Base-by-base conservation (phyloP, 2,329 filamentous ascomycete species). In the Coniochaeta pulveracea region DNA sequence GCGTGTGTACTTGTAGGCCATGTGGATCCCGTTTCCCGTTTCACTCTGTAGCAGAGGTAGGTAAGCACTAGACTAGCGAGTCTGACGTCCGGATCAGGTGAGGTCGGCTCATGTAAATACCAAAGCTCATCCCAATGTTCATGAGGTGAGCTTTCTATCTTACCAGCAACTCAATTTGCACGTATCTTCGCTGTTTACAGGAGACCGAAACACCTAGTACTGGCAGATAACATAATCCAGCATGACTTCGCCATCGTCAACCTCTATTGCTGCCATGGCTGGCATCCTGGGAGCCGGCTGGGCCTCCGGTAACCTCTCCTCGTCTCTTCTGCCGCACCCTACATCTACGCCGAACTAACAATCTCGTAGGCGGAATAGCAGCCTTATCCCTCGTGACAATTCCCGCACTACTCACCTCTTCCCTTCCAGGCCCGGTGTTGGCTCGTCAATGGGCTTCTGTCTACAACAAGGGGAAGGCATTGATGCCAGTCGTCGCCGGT, bases 281-380 rank as follows among this genome's bases (percentile, higher is more conserved):
- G 57, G 57, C 37, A 47, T 61, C 16, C 35, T 56, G 19, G 54
- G 55, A 23, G 57, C 57, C 12, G 50, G 52, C 9, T 61, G 56
- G 54, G 43, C 46, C 26, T 52, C 57, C 9, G 57, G 57, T 57
- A 43, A 38, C n/a, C 17, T 15, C 5, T 16, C 16, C 3, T 11
- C 12, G 4, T 17, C 4, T 15, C 37, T 27, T 10, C 11, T 10
- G 5, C 17, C n/a, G n/a, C n/a, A n/a, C n/a, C n/a, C n/a, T n/a
- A n/a, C n/a, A n/a, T n/a, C n/a, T n/a, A n/a, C n/a, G n/a, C n/a
- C n/a, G n/a, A n/a, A n/a, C n/a, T n/a, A n/a, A n/a, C n/a, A 21
- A 18, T 6, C 32, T 4, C 18, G 14, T 23, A 64, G 60, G 60
- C 11, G 45, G 46, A 18, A 57, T 57, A 24, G 49, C 50, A 10